Evolutionary conservation across 2,329 filamentous ascomycete genomes (phyloP), one percentile per base, ranked within the genome.

Genomic region (Penicillium sp.): DNA sequence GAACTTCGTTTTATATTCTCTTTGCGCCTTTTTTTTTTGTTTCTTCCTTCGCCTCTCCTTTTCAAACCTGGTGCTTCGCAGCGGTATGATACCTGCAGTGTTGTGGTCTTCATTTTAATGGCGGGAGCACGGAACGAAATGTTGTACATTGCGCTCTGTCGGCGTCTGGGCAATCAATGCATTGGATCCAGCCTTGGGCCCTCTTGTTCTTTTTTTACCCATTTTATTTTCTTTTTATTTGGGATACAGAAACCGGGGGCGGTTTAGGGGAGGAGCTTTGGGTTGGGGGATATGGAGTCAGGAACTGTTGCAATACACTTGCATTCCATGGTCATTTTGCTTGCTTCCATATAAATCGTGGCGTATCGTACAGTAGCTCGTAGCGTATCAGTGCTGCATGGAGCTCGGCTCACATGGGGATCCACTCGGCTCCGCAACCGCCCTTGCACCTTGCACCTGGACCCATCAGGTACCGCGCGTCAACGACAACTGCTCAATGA

Each of bases 91-190:
- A 48, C 53, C 53, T 42, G 53, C 57, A 44, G 49, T 53, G 57
- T 55, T 62, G 50, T 62, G 31, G 31, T 42, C 7, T 21, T 54
- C 50, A 52, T 42, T 50, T 53, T 27, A 46, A 48, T 53, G 52
- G 43, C 49, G 53, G 35, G 47, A 57, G 54, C 50, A 50, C 49
- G 57, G 61, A 56, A 58, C 33, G 60, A 39, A 59, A 56, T 65
- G 58, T 58, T 65, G 63, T 67, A 65, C 58, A 62, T 68, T 64
- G 61, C 56, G 61, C 61, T 64, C 26, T 61, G 52, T 51, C 50
- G 65, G 63, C 59, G 64, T 67, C 55, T 62, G 60, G 63, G 63
- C 54, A 63, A 62, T 67, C 54, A 64, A 64, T 67, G 65, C 65
- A 67, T 65, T 61, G 58, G 57, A 63, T 57, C 46, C 53, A 42